These are phyloP conservation scores for Pleurotus djamor DNA, from an alignment of 768 basidiomycete genomes.

Conservation along the genomic window DNA sequence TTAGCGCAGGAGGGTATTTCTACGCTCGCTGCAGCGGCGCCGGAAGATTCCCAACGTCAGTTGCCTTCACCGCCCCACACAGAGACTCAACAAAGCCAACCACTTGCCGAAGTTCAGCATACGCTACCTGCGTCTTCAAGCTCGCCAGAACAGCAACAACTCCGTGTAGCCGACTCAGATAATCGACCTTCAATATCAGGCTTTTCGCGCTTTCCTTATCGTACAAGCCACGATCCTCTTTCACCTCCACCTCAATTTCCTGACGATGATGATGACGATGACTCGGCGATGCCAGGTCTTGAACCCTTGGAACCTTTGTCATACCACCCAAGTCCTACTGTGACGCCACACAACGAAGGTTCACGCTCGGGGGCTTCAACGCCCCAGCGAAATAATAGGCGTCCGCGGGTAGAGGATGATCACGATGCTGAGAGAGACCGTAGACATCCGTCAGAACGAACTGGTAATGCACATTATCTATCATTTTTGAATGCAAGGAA, in stretches of 20 bases:
- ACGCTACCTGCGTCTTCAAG: no score
- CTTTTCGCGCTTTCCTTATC: no score
- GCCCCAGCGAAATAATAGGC: neutral
- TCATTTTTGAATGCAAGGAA: neutral
- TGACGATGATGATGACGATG: neutral
- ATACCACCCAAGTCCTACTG: neutral
- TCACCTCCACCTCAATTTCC: neutral
- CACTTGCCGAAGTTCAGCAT: no score
- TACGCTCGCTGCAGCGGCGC: no score
- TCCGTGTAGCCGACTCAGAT: no score
- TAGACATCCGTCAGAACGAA: slow-evolving; percentile 3
- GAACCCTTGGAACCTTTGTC: slow-evolving; percentile 4
- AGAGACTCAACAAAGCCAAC: no score
- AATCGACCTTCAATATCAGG: no score
- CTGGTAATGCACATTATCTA: slow-evolving; percentile 1
- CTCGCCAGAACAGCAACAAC: neutral
- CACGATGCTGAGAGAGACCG: slow-evolving; percentile 4
- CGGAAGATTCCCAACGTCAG: no score
- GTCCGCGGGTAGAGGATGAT: slow-evolving; percentile 6
- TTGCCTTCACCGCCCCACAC: no score
- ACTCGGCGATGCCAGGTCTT: neutral
- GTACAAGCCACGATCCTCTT: neutral
- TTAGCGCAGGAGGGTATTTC: no score
- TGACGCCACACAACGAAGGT: neutral
- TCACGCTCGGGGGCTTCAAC: neutral